These are phyloP conservation scores for Solanum medicagineum DNA, from an alignment of 257 asterid genomes.

Conservation along the genomic window DNA sequence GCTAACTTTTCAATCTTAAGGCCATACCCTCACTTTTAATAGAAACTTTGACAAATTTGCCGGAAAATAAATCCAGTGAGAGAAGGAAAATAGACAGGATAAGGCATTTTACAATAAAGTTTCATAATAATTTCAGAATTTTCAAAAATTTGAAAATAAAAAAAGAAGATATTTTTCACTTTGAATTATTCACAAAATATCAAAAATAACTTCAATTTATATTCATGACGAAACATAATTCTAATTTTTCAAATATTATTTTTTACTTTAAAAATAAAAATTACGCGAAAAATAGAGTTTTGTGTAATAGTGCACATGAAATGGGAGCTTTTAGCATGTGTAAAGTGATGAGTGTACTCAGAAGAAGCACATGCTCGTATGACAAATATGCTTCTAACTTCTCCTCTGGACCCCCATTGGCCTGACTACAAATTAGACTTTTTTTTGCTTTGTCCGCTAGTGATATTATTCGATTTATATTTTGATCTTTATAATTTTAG, in stretches of 20 bases:
- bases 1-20: background rate
- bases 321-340: constrained; percentile 19
- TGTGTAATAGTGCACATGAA: background rate
- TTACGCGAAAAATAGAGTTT: background rate
- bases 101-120: background rate
- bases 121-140: no score
- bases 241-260: no score
- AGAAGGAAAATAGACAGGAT: background rate
- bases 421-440: background rate
- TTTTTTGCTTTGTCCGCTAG: background rate
- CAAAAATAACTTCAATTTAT: no score
- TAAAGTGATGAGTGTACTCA: constrained; percentile 1
- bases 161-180: no score
- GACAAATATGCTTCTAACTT: constrained; percentile 10
- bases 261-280: no score
- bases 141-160: no score
- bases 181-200: no score
- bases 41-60: background rate
- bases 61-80: background rate
- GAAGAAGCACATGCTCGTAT: constrained; percentile 24
- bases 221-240: no score
- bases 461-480: no score
- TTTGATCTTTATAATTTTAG: no score
- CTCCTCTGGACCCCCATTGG: background rate
- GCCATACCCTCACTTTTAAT: background rate